phyloP scores from a whole-genome alignment of 768 basidiomycete genomes.

The Lactarius sp. region DNA sequence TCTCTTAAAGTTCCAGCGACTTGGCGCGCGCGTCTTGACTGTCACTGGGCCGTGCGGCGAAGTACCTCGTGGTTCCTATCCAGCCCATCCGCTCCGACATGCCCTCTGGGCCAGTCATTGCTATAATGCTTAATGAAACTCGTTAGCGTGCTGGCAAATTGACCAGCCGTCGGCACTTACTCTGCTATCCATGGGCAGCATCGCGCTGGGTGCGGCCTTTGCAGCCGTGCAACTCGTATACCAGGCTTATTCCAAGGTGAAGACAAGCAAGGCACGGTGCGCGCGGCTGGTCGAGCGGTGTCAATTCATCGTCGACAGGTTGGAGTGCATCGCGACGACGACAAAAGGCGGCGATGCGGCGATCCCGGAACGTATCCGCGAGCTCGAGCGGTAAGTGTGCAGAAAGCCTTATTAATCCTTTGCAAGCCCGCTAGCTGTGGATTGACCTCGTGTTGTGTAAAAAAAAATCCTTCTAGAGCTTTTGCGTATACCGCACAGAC shows the following conservation, averaged over 20 bases:
- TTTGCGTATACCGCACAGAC: conserved; percentile 20
- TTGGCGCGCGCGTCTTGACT: neutral
- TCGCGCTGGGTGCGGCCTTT: conserved; percentile 21
- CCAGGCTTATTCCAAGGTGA: conserved; percentile 23
- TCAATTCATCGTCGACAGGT: conserved; percentile 19
- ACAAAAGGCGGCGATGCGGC: conserved; percentile 8
- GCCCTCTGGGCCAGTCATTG: neutral
- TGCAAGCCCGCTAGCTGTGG: too few species aligned
- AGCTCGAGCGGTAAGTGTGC: conserved; percentile 21
- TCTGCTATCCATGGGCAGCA: conserved; percentile 12
- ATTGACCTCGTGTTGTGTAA: too few species aligned
- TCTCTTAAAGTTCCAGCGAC: neutral
- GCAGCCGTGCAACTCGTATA: conserved; percentile 26
- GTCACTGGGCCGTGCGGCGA: too few species aligned
- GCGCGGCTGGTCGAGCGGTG: conserved; percentile 26
- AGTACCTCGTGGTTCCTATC: neutral
- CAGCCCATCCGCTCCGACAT: neutral
- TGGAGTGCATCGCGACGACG: conserved; percentile 14
- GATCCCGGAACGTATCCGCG: conserved; percentile 13
- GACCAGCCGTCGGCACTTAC: neutral
- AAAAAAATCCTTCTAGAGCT: conserved; percentile 1
- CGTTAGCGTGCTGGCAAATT: neutral
- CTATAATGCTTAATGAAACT: neutral
- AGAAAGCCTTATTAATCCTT: neutral
- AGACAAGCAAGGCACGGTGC: conserved; percentile 23